Percentiles rank a stretch among this genome's conserved stretches.
phyloP scores from a whole-genome alignment of 202 grass and related monocot species.

The Zoysia matrella region DNA sequence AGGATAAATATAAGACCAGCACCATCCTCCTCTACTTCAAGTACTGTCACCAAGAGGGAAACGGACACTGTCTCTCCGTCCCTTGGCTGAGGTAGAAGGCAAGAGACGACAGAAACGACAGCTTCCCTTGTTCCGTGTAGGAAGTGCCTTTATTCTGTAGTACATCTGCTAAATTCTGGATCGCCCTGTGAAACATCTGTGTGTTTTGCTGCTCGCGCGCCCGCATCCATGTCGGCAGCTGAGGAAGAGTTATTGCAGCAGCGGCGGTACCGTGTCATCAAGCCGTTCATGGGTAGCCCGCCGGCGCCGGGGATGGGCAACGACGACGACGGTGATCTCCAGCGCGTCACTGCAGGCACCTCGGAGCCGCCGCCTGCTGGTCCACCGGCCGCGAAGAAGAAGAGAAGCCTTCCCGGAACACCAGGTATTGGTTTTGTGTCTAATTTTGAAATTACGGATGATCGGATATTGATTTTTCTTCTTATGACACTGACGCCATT shows the following conservation, averaged over 20 bases:
- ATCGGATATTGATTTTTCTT: not conserved
- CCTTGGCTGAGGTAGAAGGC: not conserved
- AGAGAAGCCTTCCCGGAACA: slow-evolving; percentile 73
- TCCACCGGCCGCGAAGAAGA: slow-evolving; percentile 45
- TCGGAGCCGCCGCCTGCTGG: slow-evolving; percentile 1
- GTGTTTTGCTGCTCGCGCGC: not conserved
- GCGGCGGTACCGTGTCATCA: not conserved
- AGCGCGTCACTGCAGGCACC: not conserved
- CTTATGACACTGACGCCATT: not conserved
- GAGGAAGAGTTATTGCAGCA: slow-evolving; percentile 40
- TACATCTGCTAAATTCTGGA: not conserved
- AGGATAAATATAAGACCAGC: slow-evolving; percentile 51
- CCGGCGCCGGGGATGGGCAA: not conserved
- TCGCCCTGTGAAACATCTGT: not conserved
- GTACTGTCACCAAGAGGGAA: not conserved
- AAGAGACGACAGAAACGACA: not conserved
- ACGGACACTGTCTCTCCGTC: not conserved
- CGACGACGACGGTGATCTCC: slow-evolving; percentile 39
- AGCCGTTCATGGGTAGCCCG: slow-evolving; percentile 29
- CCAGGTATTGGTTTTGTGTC: slow-evolving; percentile 53
- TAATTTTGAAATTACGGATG: not conserved
- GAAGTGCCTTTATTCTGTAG: not conserved
- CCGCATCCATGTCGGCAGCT: slow-evolving; percentile 52
- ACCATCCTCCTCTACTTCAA: not conserved
- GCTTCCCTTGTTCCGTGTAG: not conserved